Conservation (phyloP, 2,329 filamentous ascomycete genomes). For the Colletotrichum lindemuthianum region DNA sequence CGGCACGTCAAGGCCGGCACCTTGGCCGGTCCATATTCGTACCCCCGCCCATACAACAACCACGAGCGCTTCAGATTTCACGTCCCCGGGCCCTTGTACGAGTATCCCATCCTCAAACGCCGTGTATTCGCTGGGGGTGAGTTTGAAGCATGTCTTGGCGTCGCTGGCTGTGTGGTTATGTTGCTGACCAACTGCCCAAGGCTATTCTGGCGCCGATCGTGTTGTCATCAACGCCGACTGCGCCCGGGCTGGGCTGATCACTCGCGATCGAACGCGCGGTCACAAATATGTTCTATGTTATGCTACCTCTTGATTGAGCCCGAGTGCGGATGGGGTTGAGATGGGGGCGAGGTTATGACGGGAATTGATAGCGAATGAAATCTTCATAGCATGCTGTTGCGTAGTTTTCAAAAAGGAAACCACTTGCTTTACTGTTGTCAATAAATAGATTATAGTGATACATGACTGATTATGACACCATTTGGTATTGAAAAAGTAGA, state of each 20-base stretch:
- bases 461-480: too few species aligned
- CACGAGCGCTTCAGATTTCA: slow-evolving; percentile 70
- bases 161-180: neutral
- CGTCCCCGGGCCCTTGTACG: slow-evolving; percentile 67
- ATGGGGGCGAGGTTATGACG: too few species aligned
- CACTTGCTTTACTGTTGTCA: too few species aligned
- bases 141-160: slow-evolving; percentile 35
- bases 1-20: slow-evolving; percentile 55
- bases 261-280: slow-evolving; percentile 76
- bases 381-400: too few species aligned
- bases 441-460: too few species aligned
- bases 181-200: slow-evolving; percentile 42
- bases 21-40: slow-evolving; percentile 49
- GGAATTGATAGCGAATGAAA: too few species aligned
- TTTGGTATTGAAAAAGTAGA: too few species aligned
- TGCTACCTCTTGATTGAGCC: neutral
- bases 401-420: too few species aligned
- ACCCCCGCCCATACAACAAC: slow-evolving; percentile 71
- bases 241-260: slow-evolving; percentile 71
- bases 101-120: slow-evolving; percentile 70
- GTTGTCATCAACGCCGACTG: slow-evolving; percentile 71
- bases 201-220: slow-evolving; percentile 72
- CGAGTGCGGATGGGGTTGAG: too few species aligned
- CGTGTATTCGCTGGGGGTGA: slow-evolving; percentile 67
- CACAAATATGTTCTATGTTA: slow-evolving; percentile 70